Evolutionary conservation across 192 early-diverging fungal genomes (phyloP).

Genomic region (Nowakowskiella sp.): DNA sequence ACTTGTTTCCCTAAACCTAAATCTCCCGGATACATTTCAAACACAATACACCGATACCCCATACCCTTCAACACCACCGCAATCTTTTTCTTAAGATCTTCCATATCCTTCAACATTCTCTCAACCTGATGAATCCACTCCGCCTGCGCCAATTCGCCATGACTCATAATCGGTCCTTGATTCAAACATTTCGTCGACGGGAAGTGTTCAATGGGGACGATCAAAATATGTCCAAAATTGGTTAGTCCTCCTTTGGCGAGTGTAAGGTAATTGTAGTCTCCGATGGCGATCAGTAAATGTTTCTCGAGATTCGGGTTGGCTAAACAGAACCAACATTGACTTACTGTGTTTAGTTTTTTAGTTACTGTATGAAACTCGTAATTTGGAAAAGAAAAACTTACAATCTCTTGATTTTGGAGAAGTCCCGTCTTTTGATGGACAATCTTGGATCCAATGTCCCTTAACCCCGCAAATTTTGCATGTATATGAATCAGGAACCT

Average conservation of each 20-base stretch:
- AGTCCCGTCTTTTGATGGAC: too few species aligned
- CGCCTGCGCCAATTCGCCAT: constrained; percentile 7
- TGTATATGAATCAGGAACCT: constrained; percentile 41
- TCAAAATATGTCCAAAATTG: constrained; percentile 69
- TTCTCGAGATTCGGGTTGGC: constrained; percentile 83
- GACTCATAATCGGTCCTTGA: constrained; percentile 18
- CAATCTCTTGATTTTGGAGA: too few species aligned
- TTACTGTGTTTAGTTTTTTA: constrained; percentile 8
- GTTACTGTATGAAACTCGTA: background rate
- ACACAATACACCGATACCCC: constrained; percentile 60
- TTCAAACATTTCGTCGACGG: constrained; percentile 12
- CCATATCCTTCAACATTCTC: constrained; percentile 21
- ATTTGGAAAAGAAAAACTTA: background rate
- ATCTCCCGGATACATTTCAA: constrained; percentile 60
- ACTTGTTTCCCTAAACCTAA: constrained; percentile 28
- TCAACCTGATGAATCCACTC: too few species aligned
- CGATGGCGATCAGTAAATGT: constrained; percentile 82
- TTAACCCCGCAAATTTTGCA: constrained; percentile 44
- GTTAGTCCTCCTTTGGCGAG: constrained; percentile 83
- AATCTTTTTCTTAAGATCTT: constrained; percentile 10
- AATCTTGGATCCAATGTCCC: constrained; percentile 50
- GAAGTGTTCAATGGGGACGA: constrained; percentile 59
- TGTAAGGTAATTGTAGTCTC: constrained; percentile 71
- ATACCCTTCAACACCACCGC: constrained; percentile 3
- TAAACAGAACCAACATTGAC: constrained; percentile 93